Percentiles rank a stretch among this genome's conserved stretches.
Evolutionary conservation across 768 basidiomycete genomes (phyloP).

Genomic region (Lanmaoa pseudosensibilis): DNA sequence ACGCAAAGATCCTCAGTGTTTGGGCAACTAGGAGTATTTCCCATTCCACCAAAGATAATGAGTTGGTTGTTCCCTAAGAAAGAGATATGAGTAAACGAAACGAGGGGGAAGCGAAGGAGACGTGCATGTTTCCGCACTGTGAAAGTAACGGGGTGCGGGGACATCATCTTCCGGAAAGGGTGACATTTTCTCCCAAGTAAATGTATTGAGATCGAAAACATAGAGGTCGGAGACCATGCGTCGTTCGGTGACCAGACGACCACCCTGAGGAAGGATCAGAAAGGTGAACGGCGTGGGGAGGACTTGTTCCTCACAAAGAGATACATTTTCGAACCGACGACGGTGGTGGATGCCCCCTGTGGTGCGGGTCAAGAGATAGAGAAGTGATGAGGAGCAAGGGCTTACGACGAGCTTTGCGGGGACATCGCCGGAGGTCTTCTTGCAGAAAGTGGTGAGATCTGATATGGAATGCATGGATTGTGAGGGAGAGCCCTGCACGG

Average conservation of each 20-base stretch:
- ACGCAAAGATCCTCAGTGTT: conserved; percentile 84
- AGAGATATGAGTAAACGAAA: conserved; percentile 13
- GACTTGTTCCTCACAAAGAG: conserved; percentile 64
- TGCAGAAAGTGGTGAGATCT: conserved; percentile 84
- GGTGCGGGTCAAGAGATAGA: not conserved
- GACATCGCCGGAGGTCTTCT: conserved; percentile 81
- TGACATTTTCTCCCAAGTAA: conserved; percentile 73
- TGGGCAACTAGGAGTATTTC: conserved; percentile 67
- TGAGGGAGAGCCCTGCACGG: not conserved
- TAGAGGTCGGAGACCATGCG: conserved; percentile 91
- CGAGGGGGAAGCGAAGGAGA: not conserved
- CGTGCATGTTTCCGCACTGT: conserved; percentile 84
- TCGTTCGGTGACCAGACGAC: conserved; percentile 81
- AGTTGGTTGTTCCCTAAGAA: conserved; percentile 78
- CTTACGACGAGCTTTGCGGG: conserved; percentile 86
- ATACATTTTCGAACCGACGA: conserved; percentile 84
- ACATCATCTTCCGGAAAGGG: conserved; percentile 63
- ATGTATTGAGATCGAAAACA: conserved; percentile 79
- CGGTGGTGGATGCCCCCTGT: conserved; percentile 89
- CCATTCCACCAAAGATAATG: conserved; percentile 95
- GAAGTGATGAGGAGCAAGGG: conserved; percentile 10
- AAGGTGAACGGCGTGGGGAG: not conserved
- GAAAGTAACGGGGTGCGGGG: conserved; percentile 90
- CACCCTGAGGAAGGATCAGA: conserved; percentile 55
- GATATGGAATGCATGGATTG: conserved; percentile 73